phyloP scores from a whole-genome alignment of 2,329 filamentous ascomycete genomes.

The Capronia coronata region DNA sequence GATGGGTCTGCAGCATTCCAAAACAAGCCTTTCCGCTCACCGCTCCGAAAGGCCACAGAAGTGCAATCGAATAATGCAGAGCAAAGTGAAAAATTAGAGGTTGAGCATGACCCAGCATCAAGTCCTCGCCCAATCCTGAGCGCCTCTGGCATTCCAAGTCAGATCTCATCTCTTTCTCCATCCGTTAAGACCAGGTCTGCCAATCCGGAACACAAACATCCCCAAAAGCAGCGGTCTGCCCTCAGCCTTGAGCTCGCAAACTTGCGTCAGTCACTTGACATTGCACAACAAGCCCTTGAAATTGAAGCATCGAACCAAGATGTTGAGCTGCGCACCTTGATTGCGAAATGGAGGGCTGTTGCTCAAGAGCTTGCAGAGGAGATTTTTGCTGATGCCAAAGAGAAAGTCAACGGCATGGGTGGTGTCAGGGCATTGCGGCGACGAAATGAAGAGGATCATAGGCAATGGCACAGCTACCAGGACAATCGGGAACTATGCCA shows the following conservation, averaged over 20 bases:
- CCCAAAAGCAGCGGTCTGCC: constrained; percentile 35
- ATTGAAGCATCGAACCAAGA: constrained; percentile 45
- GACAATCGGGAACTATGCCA: constrained; percentile 34
- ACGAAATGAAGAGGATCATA: constrained; percentile 40
- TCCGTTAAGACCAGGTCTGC: constrained; percentile 5
- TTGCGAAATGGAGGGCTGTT: constrained; percentile 55
- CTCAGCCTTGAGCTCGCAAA: constrained; percentile 31
- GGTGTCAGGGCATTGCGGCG: constrained; percentile 53
- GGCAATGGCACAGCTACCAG: constrained; percentile 29
- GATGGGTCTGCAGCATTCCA: constrained; percentile 54
- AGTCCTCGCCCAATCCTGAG: constrained; percentile 11
- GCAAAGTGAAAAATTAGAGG: neutral
- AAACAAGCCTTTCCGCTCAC: constrained; percentile 66
- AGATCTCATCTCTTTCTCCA: constrained; percentile 5
- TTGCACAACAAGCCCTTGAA: constrained; percentile 46
- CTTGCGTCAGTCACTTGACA: constrained; percentile 43
- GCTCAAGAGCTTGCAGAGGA: constrained; percentile 61
- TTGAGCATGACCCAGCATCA: constrained; percentile 3
- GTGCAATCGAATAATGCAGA: constrained; percentile 3
- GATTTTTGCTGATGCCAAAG: constrained; percentile 55
- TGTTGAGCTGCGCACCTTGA: constrained; percentile 51
- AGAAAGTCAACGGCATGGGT: constrained; percentile 57
- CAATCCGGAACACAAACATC: constrained; percentile 30
- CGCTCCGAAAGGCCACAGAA: constrained; percentile 27
- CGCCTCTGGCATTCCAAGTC: constrained; percentile 1